Evolutionary conservation across 495 filamentous ascomycete species (phyloP), one percentile per base, ranked within the genome.

Genomic region (Pyrenula massariospora): DNA sequence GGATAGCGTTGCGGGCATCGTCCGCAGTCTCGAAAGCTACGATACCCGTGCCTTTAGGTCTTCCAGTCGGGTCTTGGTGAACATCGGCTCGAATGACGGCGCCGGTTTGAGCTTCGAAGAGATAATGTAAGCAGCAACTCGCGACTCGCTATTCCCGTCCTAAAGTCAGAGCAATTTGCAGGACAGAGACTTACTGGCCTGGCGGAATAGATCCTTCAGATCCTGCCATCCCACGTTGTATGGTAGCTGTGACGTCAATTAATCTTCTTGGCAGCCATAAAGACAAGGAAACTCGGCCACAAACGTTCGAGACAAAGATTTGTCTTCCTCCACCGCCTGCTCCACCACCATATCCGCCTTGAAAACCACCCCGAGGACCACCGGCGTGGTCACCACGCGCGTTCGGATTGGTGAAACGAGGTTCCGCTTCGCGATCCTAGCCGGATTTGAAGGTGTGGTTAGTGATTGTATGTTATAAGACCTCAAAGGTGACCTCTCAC

Each of bases 221-320:
- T 98, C 93, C 77, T 98, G 93, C 93, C 93, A 98, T 69, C 94
- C 93, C 64, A 95, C 89, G 54, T 86, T 96, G 78, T 89, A 98
- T 24, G 93, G 93, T 63, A 98, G 88, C 93, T 98, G 74, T 52
- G 64, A 56, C 23, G 52, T 75, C 54, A 69, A 63, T 71, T 58
- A 58, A 42, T 42, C 31, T 42, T 42, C 31, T 42, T 42, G 15
- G 5, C 8, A n/a, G 63, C 56, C 64, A 66, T 58, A 57, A 10
- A 58, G 52, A 56, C 60, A 57, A 60, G 61, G 53, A 56, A 24
- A 12, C 56, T 58, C 73, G 71, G 71, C 54, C 66, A 96, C 93
- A 83, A 84, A 97, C 93, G 80, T 97, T 97, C 66, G 88, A 87
- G 65, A 98, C 84, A 70, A 95, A 98, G 70, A 98, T 90, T 73